phyloP scores from a whole-genome alignment of 805 yeast species.

The Kockiozyma suomiensis region DNA sequence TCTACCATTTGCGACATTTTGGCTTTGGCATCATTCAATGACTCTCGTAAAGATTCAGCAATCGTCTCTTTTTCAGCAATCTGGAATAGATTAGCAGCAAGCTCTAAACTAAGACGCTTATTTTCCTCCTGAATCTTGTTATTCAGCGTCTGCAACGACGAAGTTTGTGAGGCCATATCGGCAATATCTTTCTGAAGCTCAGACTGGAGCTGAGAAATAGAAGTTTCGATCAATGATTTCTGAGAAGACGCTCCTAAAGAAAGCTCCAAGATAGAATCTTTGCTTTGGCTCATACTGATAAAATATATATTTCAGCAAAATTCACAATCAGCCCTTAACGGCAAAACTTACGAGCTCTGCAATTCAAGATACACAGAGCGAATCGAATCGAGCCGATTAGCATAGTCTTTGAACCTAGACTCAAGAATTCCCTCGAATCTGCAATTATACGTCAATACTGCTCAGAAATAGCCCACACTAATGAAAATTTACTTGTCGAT shows the following conservation, averaged over 20 bases:
- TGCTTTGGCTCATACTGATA: not conserved
- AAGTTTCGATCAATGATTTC: not conserved
- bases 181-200: slow-evolving; percentile 1
- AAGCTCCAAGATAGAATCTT: not conserved
- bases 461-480: too few relatives aligned
- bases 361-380: not conserved
- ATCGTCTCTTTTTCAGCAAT: not conserved
- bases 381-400: not conserved
- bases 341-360: slow-evolving; percentile 6
- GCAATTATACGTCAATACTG: not conserved
- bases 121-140: not conserved
- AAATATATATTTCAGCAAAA: not conserved
- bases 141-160: slow-evolving; percentile 1
- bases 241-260: not conserved
- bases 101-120: not conserved
- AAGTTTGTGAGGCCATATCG: not conserved
- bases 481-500: not conserved
- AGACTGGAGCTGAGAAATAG: slow-evolving; percentile 1
- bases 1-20: not conserved
- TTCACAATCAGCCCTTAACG: not conserved
- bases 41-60: not conserved
- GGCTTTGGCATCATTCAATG: not conserved
- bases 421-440: slow-evolving; percentile 13
- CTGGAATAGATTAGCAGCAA: not conserved
- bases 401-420: not conserved